Evolutionary conservation across 208 protist species (phyloP), one percentile per base, ranked within the genome.

Genomic region (Blechomonas ayalai): DNA sequence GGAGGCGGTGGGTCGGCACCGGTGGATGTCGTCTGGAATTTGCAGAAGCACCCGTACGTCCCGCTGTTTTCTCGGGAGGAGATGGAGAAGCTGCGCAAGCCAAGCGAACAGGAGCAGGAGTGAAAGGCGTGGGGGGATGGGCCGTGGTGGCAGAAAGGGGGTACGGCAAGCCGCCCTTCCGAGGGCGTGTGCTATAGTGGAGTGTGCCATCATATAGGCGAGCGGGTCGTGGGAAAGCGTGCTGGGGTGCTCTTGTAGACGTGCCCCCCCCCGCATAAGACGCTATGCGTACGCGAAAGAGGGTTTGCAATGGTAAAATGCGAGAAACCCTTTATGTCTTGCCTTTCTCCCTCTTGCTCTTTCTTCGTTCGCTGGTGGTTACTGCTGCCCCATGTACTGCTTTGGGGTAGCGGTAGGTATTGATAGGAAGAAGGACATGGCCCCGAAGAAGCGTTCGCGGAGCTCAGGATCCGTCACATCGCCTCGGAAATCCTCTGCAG

Each of bases 1-100:
- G 20, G 26, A 19, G 48, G 40, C 41, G n/a, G n/a, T n/a, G n/a
- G n/a, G n/a, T n/a, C 1, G 16, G 29, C 25, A 15, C 55, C 20
- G 33, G 29, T 35, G 37, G 62, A 71, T 29, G 61, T 89, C 13
- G 32, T 40, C 12, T 92, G 78, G 77, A 92, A 92, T 35, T 76
- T 67, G 9, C 68, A 77, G 51, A 71, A 72, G 29, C 84, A 92
- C 45, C 63, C 55, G 31, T 78, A 81, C 47, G 60, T 81, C n/a
- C 55, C 78, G 5, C 62, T 91, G 23, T 76, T 91, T 45, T 48
- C 60, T 12, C 67, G 73, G n/a, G 66, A 78, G 9, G 23, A 70
- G 27, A 38, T 90, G 32, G 70, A 79, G 53, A 57, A 58, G 19
- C 48, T 89, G 19, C 25, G 12, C 13, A n/a, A n/a, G n/a, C n/a